These are phyloP conservation scores for Leptographium galeiforme DNA, from an alignment of 2,329 filamentous ascomycete genomes.

Conservation along the genomic window DNA sequence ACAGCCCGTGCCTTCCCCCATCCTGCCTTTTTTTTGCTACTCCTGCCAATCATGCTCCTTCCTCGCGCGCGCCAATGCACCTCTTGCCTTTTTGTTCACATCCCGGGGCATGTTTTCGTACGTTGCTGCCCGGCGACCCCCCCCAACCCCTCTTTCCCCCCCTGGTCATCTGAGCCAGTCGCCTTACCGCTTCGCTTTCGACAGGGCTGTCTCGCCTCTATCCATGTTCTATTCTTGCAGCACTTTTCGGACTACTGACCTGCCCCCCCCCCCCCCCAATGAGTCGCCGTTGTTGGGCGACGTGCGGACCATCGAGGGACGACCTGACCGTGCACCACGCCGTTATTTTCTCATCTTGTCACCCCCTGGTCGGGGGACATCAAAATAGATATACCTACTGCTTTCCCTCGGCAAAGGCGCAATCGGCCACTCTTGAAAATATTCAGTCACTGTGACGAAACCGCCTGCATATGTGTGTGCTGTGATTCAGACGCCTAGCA, in stretches of 20 bases:
- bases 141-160: not conserved
- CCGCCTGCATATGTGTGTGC: slow-evolving; percentile 8
- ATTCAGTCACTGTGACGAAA: not conserved
- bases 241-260: too few relatives aligned
- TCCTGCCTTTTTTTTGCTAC: not conserved
- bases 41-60: not conserved
- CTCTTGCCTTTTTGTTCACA: not conserved
- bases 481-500: slow-evolving; percentile 9
- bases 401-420: too few relatives aligned
- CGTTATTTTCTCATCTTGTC: not conserved
- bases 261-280: too few relatives aligned
- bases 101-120: not conserved
- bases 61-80: not conserved
- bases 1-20: not conserved
- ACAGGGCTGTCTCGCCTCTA: not conserved
- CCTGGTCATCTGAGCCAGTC: not conserved
- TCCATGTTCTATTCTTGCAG: too few relatives aligned
- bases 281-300: too few relatives aligned
- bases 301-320: too few relatives aligned
- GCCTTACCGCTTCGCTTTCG: not conserved
- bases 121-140: not conserved
- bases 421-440: too few relatives aligned
- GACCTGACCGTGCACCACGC: too few relatives aligned
- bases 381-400: too few relatives aligned
- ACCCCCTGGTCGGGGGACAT: too few relatives aligned